Evolutionary conservation across 2,329 filamentous ascomycete species (phyloP).

Genomic region (Penicillium sp.): DNA sequence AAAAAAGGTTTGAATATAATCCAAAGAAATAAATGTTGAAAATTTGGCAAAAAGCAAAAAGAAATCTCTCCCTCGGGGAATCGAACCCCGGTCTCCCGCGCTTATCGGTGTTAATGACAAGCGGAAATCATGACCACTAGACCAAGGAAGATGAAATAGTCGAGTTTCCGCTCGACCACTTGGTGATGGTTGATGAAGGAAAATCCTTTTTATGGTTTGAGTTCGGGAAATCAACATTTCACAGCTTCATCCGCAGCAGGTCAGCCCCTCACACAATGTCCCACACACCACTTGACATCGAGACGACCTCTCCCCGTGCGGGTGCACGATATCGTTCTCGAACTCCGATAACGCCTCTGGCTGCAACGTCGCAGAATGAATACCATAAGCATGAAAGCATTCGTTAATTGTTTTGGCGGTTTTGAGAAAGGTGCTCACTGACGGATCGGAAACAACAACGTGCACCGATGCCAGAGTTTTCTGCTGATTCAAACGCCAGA

Average conservation of each 20-base stretch:
- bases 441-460: constrained; percentile 61
- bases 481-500: constrained; percentile 71
- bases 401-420: constrained; percentile 64
- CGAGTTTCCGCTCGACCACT: constrained; percentile 28
- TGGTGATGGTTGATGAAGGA: constrained; percentile 20
- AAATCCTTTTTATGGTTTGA: neutral
- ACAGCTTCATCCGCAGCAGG: constrained; percentile 49
- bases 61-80: constrained; percentile 38
- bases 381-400: constrained; percentile 71
- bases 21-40: neutral
- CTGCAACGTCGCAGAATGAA: constrained; percentile 71
- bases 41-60: constrained; percentile 17
- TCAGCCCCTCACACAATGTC: constrained; percentile 52
- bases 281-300: constrained; percentile 56
- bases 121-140: constrained; percentile 45
- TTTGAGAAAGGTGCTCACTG: constrained; percentile 59
- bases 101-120: constrained; percentile 35
- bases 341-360: constrained; percentile 53
- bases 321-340: neutral
- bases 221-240: neutral
- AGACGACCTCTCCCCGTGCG: constrained; percentile 25
- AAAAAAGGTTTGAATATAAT: neutral
- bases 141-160: constrained; percentile 31
- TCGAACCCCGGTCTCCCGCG: constrained; percentile 42
- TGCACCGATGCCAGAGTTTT: constrained; percentile 71